Evolutionary conservation across 768 basidiomycete genomes (phyloP), one percentile per base, ranked within the genome.

Genomic region (Boletales sp.): DNA sequence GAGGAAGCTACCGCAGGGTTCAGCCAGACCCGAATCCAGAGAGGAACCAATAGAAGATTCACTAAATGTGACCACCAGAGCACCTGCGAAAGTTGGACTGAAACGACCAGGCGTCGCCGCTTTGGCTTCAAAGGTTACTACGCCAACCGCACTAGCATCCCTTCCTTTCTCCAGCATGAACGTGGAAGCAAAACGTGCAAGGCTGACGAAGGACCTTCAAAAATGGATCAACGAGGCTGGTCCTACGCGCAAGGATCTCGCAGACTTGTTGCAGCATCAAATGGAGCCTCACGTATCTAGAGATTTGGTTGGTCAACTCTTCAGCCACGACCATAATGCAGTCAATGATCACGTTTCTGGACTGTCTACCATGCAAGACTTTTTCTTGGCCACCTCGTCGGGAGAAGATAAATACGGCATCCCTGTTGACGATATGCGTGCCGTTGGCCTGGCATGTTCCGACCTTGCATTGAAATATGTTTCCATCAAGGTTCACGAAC

Each of bases 261-360:
- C 86, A 34, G 95, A 97, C 37, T 71, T 84, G 12, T 73, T 98
- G 42, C 87, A 91, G 58, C 81, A 77, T 55, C 97, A 99, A 68
- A 97, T 98, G 93, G 93, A 94, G 57, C 78, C 84, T 9, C 80
- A 87, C 60, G 76, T 81, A 7, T 87, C 87, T 4, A 83, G 86
- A 53, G 87, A 94, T 2, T 70, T 98, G 3, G 67, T 88, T 12
- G 69, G 80, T 5, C 81, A 81, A 27, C 74, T 99, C 27, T 99
- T 97, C 73, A 97, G 95, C 62, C 90, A 88, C 52, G 97, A 97
- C 59, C 97, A 97, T 66, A 90, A 87, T 56, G 91, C 94, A 7
- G 86, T 97, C 55, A 94, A 92, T 59, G 97, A 98, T 65, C 85
- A 89, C 60, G 78, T 95, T 46, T 73, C 75, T n/a, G 95, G 89